A percentile compares a stretch with the other conserved stretches of the same genome.
Conservation (phyloP, 140 eudicot species). For the Bidens hawaiensis region DNA sequence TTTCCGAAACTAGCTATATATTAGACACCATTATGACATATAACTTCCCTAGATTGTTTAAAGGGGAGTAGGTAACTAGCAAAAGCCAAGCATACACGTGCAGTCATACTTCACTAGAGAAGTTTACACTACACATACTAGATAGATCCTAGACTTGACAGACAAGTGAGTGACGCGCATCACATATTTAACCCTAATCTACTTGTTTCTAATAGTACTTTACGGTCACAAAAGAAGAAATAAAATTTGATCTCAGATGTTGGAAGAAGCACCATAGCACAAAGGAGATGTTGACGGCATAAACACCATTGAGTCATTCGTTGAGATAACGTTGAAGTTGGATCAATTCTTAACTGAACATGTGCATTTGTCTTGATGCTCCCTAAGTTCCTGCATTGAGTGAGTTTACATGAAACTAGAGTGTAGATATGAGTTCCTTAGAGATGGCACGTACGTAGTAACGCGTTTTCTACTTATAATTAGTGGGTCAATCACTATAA, state of each 20-base stretch:
- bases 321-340: background rate
- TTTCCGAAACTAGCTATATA: background rate
- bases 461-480: background rate
- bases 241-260: constrained; percentile 7
- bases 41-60: constrained; percentile 12
- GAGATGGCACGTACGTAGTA: background rate
- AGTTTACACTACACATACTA: constrained; percentile 1
- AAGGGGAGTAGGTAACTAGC: constrained; percentile 7
- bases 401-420: background rate
- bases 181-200: constrained; percentile 6
- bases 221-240: constrained; percentile 9
- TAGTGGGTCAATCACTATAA: background rate
- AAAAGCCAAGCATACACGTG: background rate
- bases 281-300: constrained; percentile 7
- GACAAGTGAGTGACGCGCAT: constrained; percentile 13
- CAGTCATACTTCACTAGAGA: constrained; percentile 1
- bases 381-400: constrained; percentile 69
- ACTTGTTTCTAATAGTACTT: constrained; percentile 18
- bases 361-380: constrained; percentile 70
- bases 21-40: background rate
- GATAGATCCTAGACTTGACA: background rate
- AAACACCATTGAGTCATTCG: background rate
- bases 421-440: background rate
- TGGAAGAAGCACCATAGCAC: constrained; percentile 9
- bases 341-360: constrained; percentile 41